A percentile compares a stretch with the other conserved stretches of the same genome.
Conservation (phyloP, 495 filamentous ascomycete species). For the Evansstolkia leycettana region DNA sequence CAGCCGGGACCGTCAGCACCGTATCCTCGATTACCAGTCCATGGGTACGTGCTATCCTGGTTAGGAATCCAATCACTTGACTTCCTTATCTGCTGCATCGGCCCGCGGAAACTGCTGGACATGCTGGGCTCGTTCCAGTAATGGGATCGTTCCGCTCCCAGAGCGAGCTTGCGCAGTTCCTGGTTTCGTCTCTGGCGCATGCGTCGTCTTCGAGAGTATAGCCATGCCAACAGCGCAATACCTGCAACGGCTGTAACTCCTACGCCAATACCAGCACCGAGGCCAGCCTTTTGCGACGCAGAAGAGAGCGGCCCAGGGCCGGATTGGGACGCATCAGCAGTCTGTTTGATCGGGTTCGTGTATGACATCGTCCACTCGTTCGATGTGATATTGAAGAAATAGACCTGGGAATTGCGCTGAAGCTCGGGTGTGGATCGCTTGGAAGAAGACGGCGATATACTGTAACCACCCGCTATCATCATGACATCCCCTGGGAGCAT, state of each 20-base stretch:
- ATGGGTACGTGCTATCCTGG: slow-evolving; percentile 18
- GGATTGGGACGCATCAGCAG: not conserved
- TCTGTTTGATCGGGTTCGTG: slow-evolving; percentile 23
- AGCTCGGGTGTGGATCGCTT: slow-evolving; percentile 24
- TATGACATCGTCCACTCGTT: slow-evolving; percentile 60
- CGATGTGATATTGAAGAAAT: slow-evolving; percentile 72
- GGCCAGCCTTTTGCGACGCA: slow-evolving; percentile 42
- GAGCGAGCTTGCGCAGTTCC: slow-evolving; percentile 38
- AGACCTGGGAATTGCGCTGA: slow-evolving; percentile 31
- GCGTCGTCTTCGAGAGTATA: slow-evolving; percentile 42
- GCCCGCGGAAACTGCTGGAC: slow-evolving; percentile 26
- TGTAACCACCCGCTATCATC: slow-evolving; percentile 78
- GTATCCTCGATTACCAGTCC: slow-evolving; percentile 23
- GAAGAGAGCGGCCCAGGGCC: slow-evolving; percentile 7
- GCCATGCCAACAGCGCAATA: slow-evolving; percentile 40
- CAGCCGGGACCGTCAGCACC: slow-evolving; percentile 10
- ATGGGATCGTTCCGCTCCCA: slow-evolving; percentile 34
- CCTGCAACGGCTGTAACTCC: slow-evolving; percentile 44
- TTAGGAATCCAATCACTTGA: slow-evolving; percentile 1
- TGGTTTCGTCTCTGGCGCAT: slow-evolving; percentile 35
- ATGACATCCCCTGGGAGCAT: slow-evolving; percentile 80
- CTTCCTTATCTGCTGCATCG: not conserved
- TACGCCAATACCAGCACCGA: slow-evolving; percentile 66
- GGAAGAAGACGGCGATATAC: slow-evolving; percentile 41
- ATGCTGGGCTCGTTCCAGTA: slow-evolving; percentile 27